Percentiles rank a stretch among this genome's conserved stretches.
Conservation (phyloP, 345 rosid genomes). For the Cardamine occulta region DNA sequence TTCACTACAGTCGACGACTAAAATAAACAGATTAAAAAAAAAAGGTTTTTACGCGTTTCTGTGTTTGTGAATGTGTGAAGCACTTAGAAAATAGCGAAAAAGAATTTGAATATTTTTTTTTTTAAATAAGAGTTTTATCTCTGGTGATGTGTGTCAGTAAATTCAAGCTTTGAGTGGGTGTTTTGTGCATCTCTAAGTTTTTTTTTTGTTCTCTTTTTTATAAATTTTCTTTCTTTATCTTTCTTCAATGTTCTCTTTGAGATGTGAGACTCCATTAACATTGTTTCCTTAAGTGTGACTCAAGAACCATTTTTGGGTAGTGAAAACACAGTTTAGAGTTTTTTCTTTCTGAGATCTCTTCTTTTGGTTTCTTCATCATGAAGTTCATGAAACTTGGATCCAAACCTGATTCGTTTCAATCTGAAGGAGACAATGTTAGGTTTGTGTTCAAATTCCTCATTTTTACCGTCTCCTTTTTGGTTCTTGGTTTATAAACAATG, state of each 20-base stretch:
- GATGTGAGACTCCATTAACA: conserved; percentile 46
- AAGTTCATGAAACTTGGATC: conserved; percentile 97
- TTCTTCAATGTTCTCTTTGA: conserved; percentile 41
- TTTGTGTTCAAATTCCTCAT: conserved; percentile 28
- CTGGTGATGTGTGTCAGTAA: conserved; percentile 59
- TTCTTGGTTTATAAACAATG: background rate
- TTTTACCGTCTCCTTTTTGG: background rate
- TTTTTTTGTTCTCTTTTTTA: conserved; percentile 18
- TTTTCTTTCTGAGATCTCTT: conserved; percentile 16
- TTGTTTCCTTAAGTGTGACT: conserved; percentile 50
- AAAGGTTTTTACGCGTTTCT: conserved; percentile 44
- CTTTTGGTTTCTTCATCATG: conserved; percentile 44
- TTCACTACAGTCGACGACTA: conserved; percentile 9
- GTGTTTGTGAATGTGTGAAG: conserved; percentile 48
- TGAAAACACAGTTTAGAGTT: background rate
- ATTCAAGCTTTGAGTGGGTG: conserved; percentile 69
- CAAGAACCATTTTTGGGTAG: conserved; percentile 50
- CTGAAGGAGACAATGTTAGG: conserved; percentile 72
- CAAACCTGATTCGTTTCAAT: conserved; percentile 76
- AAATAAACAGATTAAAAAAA: background rate
- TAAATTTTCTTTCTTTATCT: background rate
- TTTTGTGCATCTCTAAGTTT: conserved; percentile 46
- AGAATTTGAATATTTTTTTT: conserved; percentile 13
- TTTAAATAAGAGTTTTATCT: conserved; percentile 23
- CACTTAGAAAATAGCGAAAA: conserved; percentile 47